Conservation (phyloP, 1,284 basidiomycete species). For the Ceraceosorus guamensis region DNA sequence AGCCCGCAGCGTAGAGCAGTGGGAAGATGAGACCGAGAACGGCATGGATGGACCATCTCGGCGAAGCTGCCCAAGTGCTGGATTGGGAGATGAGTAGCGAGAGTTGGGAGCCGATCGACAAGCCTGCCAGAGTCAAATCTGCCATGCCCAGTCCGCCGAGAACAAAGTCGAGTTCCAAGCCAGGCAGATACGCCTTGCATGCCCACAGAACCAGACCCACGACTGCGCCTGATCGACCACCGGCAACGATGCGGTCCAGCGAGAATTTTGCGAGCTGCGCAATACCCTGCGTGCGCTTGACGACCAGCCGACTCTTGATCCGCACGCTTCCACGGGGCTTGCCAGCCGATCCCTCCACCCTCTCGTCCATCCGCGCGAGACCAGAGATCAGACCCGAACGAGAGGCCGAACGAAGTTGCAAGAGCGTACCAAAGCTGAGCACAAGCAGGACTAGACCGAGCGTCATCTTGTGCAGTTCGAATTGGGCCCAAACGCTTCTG, state of each 20-base stretch:
- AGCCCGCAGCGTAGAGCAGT: background rate
- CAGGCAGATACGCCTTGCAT: too few species aligned
- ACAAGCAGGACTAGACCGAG: conserved; percentile 55
- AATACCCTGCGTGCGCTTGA: background rate
- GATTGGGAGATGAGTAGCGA: background rate
- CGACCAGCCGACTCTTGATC: background rate
- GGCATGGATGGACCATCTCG: background rate
- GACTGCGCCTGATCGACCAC: too few species aligned
- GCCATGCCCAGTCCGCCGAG: background rate
- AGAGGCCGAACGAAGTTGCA: background rate
- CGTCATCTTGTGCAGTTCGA: conserved; percentile 70
- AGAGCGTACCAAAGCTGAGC: conserved; percentile 3
- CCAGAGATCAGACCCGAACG: background rate
- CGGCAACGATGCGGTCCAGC: too few species aligned
- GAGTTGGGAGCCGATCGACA: background rate
- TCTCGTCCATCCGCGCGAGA: background rate
- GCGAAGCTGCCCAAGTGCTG: background rate
- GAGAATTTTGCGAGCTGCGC: background rate
- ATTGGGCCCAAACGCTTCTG: conserved; percentile 86
- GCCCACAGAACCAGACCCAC: too few species aligned
- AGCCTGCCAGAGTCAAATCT: background rate
- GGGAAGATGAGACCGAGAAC: background rate
- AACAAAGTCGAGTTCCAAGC: background rate
- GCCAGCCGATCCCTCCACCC: background rate
- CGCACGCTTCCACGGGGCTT: background rate